phyloP scores from a whole-genome alignment of 352 stramenopile species.

The Plasmopara halstedii region DNA sequence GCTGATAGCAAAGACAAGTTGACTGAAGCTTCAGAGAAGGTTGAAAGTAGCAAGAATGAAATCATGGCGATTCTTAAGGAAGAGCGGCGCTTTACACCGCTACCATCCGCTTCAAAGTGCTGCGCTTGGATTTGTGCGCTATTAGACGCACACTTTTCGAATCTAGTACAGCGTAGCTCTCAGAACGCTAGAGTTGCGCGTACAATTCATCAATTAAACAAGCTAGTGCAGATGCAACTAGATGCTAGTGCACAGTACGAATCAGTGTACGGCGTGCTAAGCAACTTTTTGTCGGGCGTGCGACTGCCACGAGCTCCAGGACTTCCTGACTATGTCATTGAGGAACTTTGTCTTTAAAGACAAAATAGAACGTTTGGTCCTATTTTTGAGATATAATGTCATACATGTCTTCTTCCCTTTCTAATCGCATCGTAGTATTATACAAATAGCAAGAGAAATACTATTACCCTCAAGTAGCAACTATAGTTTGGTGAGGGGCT shows the following conservation, averaged over 20 bases:
- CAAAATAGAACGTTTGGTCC: no score
- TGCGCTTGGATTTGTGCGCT: constrained; percentile 67
- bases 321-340: constrained; percentile 73
- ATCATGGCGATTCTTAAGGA: constrained; percentile 12
- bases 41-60: constrained; percentile 12
- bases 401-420: no score
- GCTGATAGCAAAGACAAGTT: constrained; percentile 5
- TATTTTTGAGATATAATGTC: no score
- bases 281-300: constrained; percentile 72
- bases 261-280: constrained; percentile 60
- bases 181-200: constrained; percentile 31
- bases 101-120: constrained; percentile 39
- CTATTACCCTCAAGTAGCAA: constrained; percentile 7
- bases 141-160: constrained; percentile 62
- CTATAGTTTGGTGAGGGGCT: constrained; percentile 5
- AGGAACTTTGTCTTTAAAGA: constrained; percentile 57
- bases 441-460: no score
- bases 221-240: constrained; percentile 51
- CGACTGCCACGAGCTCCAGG: constrained; percentile 51
- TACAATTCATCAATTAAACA: constrained; percentile 41
- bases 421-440: no score
- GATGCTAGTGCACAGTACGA: constrained; percentile 51
- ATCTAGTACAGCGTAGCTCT: constrained; percentile 52
- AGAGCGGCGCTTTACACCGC: constrained; percentile 24
- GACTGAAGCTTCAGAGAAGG: constrained; percentile 11